Base-by-base conservation (phyloP, 2,329 filamentous ascomycete genomes). In the Talaromyces sp. region DNA sequence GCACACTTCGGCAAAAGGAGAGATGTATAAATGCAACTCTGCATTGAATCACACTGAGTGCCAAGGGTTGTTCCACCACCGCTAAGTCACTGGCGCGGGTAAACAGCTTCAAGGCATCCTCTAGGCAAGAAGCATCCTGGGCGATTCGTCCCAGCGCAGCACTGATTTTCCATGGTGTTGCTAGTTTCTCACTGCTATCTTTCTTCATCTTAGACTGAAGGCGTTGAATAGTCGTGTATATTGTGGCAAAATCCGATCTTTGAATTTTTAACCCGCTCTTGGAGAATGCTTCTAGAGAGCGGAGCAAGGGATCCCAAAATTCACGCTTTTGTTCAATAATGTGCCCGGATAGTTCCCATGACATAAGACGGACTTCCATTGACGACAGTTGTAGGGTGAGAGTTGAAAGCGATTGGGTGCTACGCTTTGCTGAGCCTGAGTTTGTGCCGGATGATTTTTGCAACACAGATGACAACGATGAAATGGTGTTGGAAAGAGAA, bases 271-370 rank as follows among this genome's bases (percentile, higher is more conserved):
- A 69, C 54, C 67, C 74, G 21, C 70, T 69, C 43, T 74, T 68
- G 27, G 68, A 66, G 57, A 76, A 79, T 27, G 59, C 63, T 3
- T 69, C 72, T 26, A 80, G 65, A 48, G 74, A 79, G 14, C 73
- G 71, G 35, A 72, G 65, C 56, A 81, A 69, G 31, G 77, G 78
- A 51, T 75, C 72, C 65, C 75, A 76, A 50, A 80, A 66, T 55
- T 81, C 79, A 58, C 71, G 74, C 4, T 62, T 67, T 50, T 74
- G 68, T 38, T 81, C 73, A 21, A 72, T 74, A n/a, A 71, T 59
- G 63, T 79, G 77, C 3, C 71, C 70, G 4, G 74, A 71, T 9
- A 78, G 52, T 43, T 72, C 73, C 78, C 78, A 80, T 38, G 75
- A 75, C 60, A 73, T 68, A 48, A 67, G 70, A 46, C 74, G 70